phyloP scores from a whole-genome alignment of 1,284 basidiomycete genomes.

The Nidula niveotomentosa region DNA sequence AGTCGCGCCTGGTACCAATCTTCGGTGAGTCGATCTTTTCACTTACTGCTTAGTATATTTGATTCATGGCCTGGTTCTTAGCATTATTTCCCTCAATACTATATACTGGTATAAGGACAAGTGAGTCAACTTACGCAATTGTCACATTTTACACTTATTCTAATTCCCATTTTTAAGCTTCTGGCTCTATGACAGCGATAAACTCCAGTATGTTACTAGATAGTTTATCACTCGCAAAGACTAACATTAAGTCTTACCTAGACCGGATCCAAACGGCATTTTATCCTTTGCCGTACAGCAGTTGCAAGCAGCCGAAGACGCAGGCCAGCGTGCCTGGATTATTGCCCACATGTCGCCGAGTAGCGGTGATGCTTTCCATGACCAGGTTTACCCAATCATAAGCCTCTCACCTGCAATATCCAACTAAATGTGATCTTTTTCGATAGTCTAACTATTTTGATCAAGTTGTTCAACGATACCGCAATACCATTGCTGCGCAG shows the following conservation, averaged over 20 bases:
- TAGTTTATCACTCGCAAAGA: slow-evolving; percentile 2
- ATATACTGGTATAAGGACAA: slow-evolving; percentile 59
- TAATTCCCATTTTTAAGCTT: slow-evolving; percentile 25
- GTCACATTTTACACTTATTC: background rate
- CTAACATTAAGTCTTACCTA: slow-evolving; percentile 7
- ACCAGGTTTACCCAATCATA: slow-evolving; percentile 32
- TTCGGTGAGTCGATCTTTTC: slow-evolving; percentile 29
- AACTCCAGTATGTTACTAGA: slow-evolving; percentile 33
- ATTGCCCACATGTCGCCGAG: slow-evolving; percentile 54
- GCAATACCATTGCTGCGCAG: slow-evolving; percentile 5
- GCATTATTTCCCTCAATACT: slow-evolving; percentile 57
- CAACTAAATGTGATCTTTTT: slow-evolving; percentile 1
- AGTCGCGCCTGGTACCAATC: slow-evolving; percentile 39
- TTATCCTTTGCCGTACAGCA: slow-evolving; percentile 40
- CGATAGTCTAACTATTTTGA: slow-evolving; percentile 54
- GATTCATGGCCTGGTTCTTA: slow-evolving; percentile 10
- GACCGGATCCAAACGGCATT: slow-evolving; percentile 38
- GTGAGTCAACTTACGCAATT: slow-evolving; percentile 19
- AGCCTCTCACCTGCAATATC: too few relatives aligned
- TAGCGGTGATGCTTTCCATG: slow-evolving; percentile 41
- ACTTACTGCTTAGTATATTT: background rate
- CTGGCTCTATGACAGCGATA: slow-evolving; percentile 53
- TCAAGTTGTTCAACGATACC: slow-evolving; percentile 14
- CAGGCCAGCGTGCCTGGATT: slow-evolving; percentile 52
- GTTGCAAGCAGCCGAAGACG: slow-evolving; percentile 52